Evolutionary conservation across 2,329 filamentous ascomycete genomes (phyloP), one percentile per base, ranked within the genome.

Genomic region (Nothophoma quercina): DNA sequence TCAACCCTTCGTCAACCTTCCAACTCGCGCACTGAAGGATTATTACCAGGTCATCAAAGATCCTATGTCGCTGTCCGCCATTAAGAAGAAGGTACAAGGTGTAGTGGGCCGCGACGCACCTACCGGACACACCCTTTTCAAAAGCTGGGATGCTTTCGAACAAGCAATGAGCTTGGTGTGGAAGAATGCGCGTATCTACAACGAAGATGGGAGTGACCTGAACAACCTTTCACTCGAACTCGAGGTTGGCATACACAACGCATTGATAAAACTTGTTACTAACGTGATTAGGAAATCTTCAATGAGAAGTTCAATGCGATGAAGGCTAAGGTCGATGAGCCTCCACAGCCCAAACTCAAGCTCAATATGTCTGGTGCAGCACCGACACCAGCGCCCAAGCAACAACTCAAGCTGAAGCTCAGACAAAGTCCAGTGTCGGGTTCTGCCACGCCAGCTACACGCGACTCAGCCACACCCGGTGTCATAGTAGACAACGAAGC

Each of bases 121-220:
- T 6, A 81, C 82, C 3, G 79, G 77, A 9, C 70, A 76, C 21
- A 88, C 88, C 40, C 86, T 91, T 39, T 91, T 92, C 75, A 93
- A 91, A 71, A 89, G 80, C 42, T 97, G 93, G 93, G 83, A 86
- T 50, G 83, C 86, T 1, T 91, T 96, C 60, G 91, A 91, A 70
- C 87, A 92, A 46, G 89, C 90, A 66, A 82, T 90, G 10, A 89
- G 87, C 64, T 82, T 90, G 44, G 86, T 97, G 34, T 97, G 93
- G 93, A 83, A 83, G 40, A 97, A 97, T 73, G 91, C 92, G 0
- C 89, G 87, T 66, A 88, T 88, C 53, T 97, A 93, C 79, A 97
- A 97, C 62, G 91, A 96, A 72, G 92, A 96, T 68, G 90, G 88
- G 4, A 96, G 93, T 67, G 88, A 91, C 13, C 93, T 96, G 43